Evolutionary conservation across 805 yeast species (phyloP).

Genomic region (Saccharomyces eubayanus): DNA sequence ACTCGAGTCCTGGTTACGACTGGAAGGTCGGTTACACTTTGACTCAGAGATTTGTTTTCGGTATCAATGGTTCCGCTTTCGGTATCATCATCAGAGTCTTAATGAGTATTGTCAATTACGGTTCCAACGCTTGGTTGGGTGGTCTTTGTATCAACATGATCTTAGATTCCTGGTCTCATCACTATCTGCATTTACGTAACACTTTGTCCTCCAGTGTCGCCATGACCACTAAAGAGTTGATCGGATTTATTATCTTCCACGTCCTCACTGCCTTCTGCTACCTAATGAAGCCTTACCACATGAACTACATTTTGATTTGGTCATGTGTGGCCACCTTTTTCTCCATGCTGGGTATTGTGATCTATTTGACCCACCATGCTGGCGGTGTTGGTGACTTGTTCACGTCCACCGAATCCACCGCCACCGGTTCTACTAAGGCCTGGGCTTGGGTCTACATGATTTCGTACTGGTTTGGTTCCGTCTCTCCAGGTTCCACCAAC

Average conservation of each 20-base stretch:
- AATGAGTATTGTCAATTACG: constrained; percentile 42
- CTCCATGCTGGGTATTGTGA: constrained; percentile 36
- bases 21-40: constrained; percentile 44
- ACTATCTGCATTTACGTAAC: constrained; percentile 30
- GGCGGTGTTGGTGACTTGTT: constrained; percentile 33
- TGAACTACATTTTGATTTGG: constrained; percentile 31
- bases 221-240: constrained; percentile 32
- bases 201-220: constrained; percentile 28
- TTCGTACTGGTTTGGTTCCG: constrained; percentile 36
- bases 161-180: constrained; percentile 35
- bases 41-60: constrained; percentile 40
- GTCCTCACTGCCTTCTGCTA: constrained; percentile 36
- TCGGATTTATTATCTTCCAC: constrained; percentile 38
- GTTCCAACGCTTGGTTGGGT: constrained; percentile 40
- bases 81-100: constrained; percentile 37
- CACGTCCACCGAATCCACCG: constrained; percentile 22
- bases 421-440: constrained; percentile 32
- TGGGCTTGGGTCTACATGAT: constrained; percentile 39
- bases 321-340: constrained; percentile 33
- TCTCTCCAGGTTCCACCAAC: constrained; percentile 35
- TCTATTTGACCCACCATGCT: constrained; percentile 28
- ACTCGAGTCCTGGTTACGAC: constrained; percentile 41
- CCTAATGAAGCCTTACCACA: constrained; percentile 37
- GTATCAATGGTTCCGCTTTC: constrained; percentile 37
- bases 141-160: constrained; percentile 35